Conservation (phyloP, 176 grass and related monocot species). For the Canna indica region DNA sequence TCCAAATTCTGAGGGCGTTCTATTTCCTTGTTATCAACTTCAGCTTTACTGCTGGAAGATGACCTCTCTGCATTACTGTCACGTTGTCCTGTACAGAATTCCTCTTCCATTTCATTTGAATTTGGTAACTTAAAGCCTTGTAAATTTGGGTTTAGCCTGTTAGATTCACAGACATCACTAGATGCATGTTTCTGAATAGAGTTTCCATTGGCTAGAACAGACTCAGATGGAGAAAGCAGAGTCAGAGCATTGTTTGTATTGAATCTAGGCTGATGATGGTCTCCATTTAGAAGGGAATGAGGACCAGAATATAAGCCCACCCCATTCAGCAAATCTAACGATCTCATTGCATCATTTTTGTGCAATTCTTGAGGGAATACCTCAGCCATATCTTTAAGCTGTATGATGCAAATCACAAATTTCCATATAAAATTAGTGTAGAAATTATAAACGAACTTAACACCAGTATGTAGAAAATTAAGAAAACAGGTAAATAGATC, state of each 20-base stretch:
- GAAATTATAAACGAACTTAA: not conserved
- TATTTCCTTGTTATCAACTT: slow-evolving; percentile 47
- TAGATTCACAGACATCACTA: slow-evolving; percentile 4
- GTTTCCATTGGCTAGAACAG: slow-evolving; percentile 23
- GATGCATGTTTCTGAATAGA: slow-evolving; percentile 28
- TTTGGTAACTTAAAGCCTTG: slow-evolving; percentile 11
- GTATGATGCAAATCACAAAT: not conserved
- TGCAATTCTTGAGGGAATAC: slow-evolving; percentile 40
- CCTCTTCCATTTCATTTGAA: slow-evolving; percentile 23
- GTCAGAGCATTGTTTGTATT: slow-evolving; percentile 17
- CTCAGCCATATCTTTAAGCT: slow-evolving; percentile 89
- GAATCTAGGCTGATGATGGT: slow-evolving; percentile 29
- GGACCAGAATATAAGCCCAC: not conserved
- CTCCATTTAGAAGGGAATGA: slow-evolving; percentile 25
- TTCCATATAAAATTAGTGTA: not conserved
- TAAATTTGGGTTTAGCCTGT: slow-evolving; percentile 16
- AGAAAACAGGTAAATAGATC: not conserved
- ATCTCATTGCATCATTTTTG: slow-evolving; percentile 30
- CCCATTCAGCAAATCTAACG: slow-evolving; percentile 26
- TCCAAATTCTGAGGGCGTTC: slow-evolving; percentile 36
- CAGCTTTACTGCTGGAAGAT: slow-evolving; percentile 26
- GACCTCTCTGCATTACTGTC: slow-evolving; percentile 25
- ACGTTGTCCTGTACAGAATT: slow-evolving; percentile 22
- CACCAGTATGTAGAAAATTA: not conserved
- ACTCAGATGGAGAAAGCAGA: slow-evolving; percentile 14